Conservation (phyloP, 2,329 filamentous ascomycete species). For the Balansia obtecta region DNA sequence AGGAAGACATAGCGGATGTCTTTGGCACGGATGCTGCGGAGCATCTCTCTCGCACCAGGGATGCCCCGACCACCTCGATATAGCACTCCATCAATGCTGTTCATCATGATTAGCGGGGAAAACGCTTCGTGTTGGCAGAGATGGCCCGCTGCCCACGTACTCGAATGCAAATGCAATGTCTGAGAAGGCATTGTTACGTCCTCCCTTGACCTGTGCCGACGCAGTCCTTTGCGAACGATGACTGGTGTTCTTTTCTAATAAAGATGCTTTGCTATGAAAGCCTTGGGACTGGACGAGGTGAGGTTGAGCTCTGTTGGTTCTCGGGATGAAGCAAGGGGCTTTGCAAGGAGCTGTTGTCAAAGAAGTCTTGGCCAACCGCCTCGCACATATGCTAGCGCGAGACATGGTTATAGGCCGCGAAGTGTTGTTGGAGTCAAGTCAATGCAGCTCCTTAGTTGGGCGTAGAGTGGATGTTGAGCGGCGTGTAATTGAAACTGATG, state of each 20-base stretch:
- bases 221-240: not conserved
- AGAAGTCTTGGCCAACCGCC: not conserved
- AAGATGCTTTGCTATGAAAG: not conserved
- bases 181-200: conserved; percentile 13
- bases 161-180: conserved; percentile 27
- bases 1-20: conserved; percentile 85
- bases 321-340: not conserved
- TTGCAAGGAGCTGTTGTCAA: not conserved
- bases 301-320: not conserved
- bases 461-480: too few relatives aligned
- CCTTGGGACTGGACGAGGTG: not conserved
- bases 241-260: not conserved
- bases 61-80: conserved; percentile 70
- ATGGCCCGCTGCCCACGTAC: conserved; percentile 12
- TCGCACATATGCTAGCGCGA: conserved; percentile 1
- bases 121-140: not conserved
- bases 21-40: conserved; percentile 60
- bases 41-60: conserved; percentile 61
- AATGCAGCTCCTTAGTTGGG: too few relatives aligned
- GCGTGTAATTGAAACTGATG: too few relatives aligned
- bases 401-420: conserved; percentile 1
- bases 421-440: too few relatives aligned
- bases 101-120: too few relatives aligned
- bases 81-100: conserved; percentile 82
- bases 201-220: conserved; percentile 6